Base-by-base conservation (phyloP, 257 asterid species). In the Henckelia pumila region DNA sequence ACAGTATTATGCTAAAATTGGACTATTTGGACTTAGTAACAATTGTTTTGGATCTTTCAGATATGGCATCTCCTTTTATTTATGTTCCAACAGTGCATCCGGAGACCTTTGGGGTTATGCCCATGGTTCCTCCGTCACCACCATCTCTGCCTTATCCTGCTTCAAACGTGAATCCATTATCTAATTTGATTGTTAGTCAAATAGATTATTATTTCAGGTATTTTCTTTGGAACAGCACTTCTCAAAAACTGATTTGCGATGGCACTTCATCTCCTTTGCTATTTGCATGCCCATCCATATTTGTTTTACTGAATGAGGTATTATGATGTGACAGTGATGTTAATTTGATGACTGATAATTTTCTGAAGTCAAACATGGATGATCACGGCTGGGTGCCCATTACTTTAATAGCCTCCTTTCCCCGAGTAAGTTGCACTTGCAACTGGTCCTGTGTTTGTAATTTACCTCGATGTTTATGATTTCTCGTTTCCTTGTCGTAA, bases 141-240 rank as follows among this genome's bases (percentile, higher is more conserved):
- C 76, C 85, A 7, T 89, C 86, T 30, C 56, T 78, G 77, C 69
- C 64, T 29, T 78, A 67, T 56, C 66, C 92, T 69, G 74, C 79
- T 5, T 35, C 74, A 66, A 84, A 71, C 66, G 88, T 77, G 56
- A 66, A 71, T 56, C 65, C 80, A 61, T 72, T 89, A 66, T 69
- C 88, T 28, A 62, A 59, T 33, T 62, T 66, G 85, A 83, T 92
- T 49, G 59, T 89, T 44, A 85, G 77, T 11, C 98, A 92, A 76
- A 85, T 92, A 63, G 92, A 92, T 72, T 92, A 84, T 57, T 92
- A 87, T 66, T 92, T 92, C 92, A 92, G 98, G 98, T 89, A 80
- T 30, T 50, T 60, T 66, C 44, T 0, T 26, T 33, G 40, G 22
- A 66, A 63, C 19, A 23, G 63, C 68, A 19, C 37, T 71, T 49